Percentiles rank a stretch among this genome's conserved stretches.
Conservation (phyloP, 176 grass and related monocot genomes). For the Oryza meridionalis region DNA sequence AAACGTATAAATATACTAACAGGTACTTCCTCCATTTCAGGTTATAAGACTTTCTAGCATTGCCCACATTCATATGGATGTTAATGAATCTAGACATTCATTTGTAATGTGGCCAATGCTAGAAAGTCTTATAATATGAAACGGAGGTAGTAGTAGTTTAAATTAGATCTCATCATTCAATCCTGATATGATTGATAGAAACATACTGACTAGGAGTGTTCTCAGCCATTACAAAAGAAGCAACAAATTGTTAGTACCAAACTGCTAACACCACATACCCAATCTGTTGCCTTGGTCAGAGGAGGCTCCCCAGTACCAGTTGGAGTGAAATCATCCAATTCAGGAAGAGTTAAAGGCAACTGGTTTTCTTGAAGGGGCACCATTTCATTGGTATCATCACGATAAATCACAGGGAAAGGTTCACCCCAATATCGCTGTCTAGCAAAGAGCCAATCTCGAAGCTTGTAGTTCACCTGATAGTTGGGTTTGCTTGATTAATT, state of each 20-base stretch:
- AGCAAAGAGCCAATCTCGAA: constrained; percentile 98
- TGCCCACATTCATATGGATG: too few relatives aligned
- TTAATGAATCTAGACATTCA: too few relatives aligned
- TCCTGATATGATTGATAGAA: not conserved
- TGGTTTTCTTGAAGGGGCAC: constrained; percentile 74
- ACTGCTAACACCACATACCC: constrained; percentile 58
- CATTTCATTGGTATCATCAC: constrained; percentile 78
- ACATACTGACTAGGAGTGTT: constrained; percentile 2
- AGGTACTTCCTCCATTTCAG: too few relatives aligned
- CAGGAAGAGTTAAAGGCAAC: constrained; percentile 87
- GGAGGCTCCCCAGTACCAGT: constrained; percentile 96
- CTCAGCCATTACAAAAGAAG: constrained; percentile 20
- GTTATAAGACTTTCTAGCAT: too few relatives aligned
- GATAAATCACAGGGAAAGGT: constrained; percentile 90
- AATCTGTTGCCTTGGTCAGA: constrained; percentile 85
- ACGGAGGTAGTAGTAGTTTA: constrained; percentile 4
- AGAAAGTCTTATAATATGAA: too few relatives aligned
- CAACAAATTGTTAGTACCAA: not conserved
- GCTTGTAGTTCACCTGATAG: constrained; percentile 92
- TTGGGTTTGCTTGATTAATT: constrained; percentile 39
- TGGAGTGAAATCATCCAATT: constrained; percentile 94
- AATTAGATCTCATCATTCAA: constrained; percentile 14
- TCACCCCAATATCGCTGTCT: constrained; percentile 97
- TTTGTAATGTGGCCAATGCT: too few relatives aligned
- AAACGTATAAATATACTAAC: constrained; percentile 9